These are phyloP conservation scores for Thelephora terrestris DNA, from an alignment of 1,284 basidiomycete species.

Conservation along the genomic window DNA sequence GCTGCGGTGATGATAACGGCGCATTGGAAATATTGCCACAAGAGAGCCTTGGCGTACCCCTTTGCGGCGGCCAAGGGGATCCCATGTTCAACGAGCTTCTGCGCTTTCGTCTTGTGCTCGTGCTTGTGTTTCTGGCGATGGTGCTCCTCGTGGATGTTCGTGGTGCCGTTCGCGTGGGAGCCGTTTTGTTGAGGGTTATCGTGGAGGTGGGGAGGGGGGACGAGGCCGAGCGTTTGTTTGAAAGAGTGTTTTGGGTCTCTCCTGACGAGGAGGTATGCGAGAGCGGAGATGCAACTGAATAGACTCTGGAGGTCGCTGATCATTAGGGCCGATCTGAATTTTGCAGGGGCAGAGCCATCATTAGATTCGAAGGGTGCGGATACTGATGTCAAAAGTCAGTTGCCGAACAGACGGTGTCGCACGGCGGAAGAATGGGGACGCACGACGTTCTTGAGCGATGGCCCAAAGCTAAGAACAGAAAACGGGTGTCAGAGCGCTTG, in stretches of 20 bases:
- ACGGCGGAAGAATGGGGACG: conserved; percentile 21
- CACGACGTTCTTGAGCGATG: conserved; percentile 84
- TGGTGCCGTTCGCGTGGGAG: conserved; percentile 13
- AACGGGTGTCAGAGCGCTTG: conserved; percentile 3
- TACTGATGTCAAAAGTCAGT: conserved; percentile 35
- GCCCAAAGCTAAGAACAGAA: conserved; percentile 61
- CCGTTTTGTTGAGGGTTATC: conserved; percentile 12
- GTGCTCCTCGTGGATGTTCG: conserved; percentile 22
- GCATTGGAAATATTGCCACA: conserved; percentile 73
- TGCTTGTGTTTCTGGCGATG: conserved; percentile 17
- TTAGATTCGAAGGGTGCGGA: conserved; percentile 74
- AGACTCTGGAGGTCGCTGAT: conserved; percentile 84
- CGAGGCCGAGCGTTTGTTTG: conserved; percentile 47
- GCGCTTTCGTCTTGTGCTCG: conserved; percentile 24
- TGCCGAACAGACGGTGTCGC: not conserved
- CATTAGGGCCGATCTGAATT: conserved; percentile 83
- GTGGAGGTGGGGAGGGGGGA: conserved; percentile 8
- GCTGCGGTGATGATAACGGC: conserved; percentile 85
- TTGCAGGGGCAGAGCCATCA: conserved; percentile 53
- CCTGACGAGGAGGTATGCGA: conserved; percentile 70
- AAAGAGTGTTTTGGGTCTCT: conserved; percentile 44
- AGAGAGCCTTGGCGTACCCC: conserved; percentile 36
- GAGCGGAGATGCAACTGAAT: conserved; percentile 70
- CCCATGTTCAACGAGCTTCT: conserved; percentile 20
- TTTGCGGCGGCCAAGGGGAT: no score